phyloP scores from a whole-genome alignment of 83 land plant genomes.

The Diphasiastrum complanatum region DNA sequence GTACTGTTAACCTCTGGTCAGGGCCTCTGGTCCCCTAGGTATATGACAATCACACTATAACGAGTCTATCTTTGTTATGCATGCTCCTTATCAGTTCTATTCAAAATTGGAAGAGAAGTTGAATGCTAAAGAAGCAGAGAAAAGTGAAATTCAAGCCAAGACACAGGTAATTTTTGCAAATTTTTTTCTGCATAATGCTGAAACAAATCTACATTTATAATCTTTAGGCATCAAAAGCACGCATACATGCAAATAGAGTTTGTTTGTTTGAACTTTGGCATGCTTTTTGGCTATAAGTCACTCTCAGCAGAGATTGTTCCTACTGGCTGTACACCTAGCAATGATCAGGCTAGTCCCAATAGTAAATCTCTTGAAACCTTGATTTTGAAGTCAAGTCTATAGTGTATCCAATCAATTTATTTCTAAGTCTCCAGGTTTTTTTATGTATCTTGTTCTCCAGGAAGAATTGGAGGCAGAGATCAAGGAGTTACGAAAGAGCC shows the following conservation, averaged over 20 bases:
- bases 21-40: too few species aligned
- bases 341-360: too few species aligned
- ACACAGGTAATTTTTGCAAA: slow-evolving; percentile 21
- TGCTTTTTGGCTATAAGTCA: neutral
- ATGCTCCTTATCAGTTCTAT: too few species aligned
- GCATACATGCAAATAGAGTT: neutral
- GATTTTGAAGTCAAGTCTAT: neutral
- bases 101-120: slow-evolving; percentile 33
- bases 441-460: neutral
- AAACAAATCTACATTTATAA: too few species aligned
- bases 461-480: slow-evolving; percentile 24
- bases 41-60: too few species aligned
- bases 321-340: neutral
- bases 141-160: slow-evolving; percentile 30
- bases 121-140: slow-evolving; percentile 38
- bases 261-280: neutral
- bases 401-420: too few species aligned
- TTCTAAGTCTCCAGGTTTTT: too few species aligned
- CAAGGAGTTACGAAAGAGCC: slow-evolving; percentile 24
- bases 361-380: neutral
- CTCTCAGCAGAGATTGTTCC: neutral
- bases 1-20: too few species aligned
- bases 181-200: too few species aligned
- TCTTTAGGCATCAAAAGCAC: neutral
- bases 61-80: too few species aligned